Evolutionary conservation across 108 stramenopile species (phyloP).

Genomic region (Nannochloropsis granulata): DNA sequence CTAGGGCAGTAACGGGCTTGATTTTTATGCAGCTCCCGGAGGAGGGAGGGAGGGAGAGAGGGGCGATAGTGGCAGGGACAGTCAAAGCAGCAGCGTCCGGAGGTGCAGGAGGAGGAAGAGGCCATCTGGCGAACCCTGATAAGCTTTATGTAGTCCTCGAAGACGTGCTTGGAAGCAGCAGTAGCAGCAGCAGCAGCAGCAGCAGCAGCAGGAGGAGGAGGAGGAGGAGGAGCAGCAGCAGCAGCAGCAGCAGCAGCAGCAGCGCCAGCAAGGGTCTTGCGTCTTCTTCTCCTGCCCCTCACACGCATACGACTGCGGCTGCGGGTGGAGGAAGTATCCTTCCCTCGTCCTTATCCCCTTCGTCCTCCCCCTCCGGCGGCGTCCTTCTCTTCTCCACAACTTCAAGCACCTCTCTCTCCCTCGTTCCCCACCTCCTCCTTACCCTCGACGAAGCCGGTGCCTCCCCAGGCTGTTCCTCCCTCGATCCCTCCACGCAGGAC

Average conservation of each 20-base stretch:
- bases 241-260: neutral
- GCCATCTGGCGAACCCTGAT: neutral
- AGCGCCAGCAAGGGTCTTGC: neutral
- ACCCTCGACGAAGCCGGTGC: neutral
- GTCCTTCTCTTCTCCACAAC: neutral
- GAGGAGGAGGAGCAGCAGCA: too few species aligned
- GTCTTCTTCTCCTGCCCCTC: neutral
- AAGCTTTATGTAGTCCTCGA: neutral
- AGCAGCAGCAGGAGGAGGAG: too few species aligned
- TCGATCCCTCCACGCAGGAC: neutral
- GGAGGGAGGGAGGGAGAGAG: neutral
- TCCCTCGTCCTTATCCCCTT: neutral
- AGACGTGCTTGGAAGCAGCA: neutral
- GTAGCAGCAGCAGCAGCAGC: neutral
- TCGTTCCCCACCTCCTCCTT: neutral
- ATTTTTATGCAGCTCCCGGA: neutral
- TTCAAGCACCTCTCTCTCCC: neutral
- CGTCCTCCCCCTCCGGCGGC: neutral
- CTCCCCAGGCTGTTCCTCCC: neutral
- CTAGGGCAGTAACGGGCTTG: neutral
- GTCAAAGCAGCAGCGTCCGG: too few species aligned
- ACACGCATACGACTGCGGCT: neutral
- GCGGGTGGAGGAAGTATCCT: neutral
- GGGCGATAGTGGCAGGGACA: neutral
- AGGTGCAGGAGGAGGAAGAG: neutral